A percentile compares a stretch with the other conserved stretches of the same genome.
Evolutionary conservation across 768 basidiomycete genomes (phyloP).

Genomic region (Suillus lakei): DNA sequence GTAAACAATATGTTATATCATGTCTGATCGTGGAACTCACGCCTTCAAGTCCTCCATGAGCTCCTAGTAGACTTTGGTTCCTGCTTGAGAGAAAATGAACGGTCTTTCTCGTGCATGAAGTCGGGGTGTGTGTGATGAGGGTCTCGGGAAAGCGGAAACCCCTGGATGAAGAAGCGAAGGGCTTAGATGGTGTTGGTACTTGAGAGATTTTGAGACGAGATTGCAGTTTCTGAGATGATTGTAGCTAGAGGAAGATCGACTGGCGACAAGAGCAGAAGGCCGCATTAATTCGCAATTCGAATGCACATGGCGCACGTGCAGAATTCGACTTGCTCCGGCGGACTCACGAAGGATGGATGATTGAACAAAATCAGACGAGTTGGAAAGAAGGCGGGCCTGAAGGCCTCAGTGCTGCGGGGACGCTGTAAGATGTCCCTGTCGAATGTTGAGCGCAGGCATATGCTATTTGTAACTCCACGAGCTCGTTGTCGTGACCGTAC

Average conservation of each 20-base stretch:
- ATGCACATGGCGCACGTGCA: constrained; percentile 57
- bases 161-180: constrained; percentile 16
- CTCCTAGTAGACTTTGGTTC: background rate
- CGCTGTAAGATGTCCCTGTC: too few relatives aligned
- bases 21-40: background rate
- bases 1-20: background rate
- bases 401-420: constrained; percentile 43
- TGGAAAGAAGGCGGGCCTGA: constrained; percentile 63
- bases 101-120: background rate
- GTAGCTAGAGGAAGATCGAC: constrained; percentile 79
- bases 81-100: background rate
- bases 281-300: constrained; percentile 52
- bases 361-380: constrained; percentile 66
- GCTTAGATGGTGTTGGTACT: constrained; percentile 50
- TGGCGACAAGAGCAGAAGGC: constrained; percentile 54
- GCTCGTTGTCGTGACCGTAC: constrained; percentile 25
- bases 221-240: constrained; percentile 76
- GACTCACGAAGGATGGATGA: constrained; percentile 66
- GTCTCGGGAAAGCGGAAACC: background rate
- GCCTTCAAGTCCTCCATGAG: background rate
- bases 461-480: too few relatives aligned
- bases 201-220: constrained; percentile 82
- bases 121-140: background rate
- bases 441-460: too few relatives aligned
- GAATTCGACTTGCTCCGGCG: constrained; percentile 54